Evolutionary conservation across 83 land plant genomes (phyloP), one percentile per base, ranked within the genome.

Genomic region (Thuja plicata): DNA sequence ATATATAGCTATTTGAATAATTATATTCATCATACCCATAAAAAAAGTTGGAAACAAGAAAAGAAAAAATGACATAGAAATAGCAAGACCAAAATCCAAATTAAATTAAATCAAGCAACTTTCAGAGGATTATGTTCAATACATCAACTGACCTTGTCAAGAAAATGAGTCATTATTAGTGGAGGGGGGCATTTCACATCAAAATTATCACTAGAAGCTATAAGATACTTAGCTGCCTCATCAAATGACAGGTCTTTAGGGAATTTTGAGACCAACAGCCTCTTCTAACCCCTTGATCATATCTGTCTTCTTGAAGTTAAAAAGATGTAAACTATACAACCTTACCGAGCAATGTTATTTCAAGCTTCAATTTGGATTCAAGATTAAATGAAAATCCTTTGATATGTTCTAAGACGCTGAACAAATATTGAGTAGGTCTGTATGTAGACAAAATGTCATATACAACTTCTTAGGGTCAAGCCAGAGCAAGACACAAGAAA

Each of bases 161-260:
- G 91, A 34, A 98, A 90, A 13, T 98, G 91, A 8, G 99, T 86
- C 34, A 97, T 97, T 55, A 98, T 98, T 82, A 94, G 98, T 79
- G 99, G 99, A 78, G 99, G 97, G 1, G 99, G 96, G 96, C 77
- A 98, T 78, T 96, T 96, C 78, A 98, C 94, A 82, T 96, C 99
- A 91, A 89, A 92, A 86, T 91, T 96, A 82, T 87, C 87, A 88
- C 98, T 95, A 34, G 94, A 94, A 82, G 94, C 94, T 8, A 77
- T 52, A 89, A 98, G 84, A 92, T 95, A 98, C 84, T 91, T 92
- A 87, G 93, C 96, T 17, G 96, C 89, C 87, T 93, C 99, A 38
- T 94, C 96, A 85, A 97, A 96, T 15, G 95, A 74, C 13, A 96
- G 86, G 86, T 96, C 97, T 87, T 89, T 91, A 10, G n/a, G 99